phyloP scores from a whole-genome alignment of 2,329 filamentous ascomycete species.

The Cadophora malorum region DNA sequence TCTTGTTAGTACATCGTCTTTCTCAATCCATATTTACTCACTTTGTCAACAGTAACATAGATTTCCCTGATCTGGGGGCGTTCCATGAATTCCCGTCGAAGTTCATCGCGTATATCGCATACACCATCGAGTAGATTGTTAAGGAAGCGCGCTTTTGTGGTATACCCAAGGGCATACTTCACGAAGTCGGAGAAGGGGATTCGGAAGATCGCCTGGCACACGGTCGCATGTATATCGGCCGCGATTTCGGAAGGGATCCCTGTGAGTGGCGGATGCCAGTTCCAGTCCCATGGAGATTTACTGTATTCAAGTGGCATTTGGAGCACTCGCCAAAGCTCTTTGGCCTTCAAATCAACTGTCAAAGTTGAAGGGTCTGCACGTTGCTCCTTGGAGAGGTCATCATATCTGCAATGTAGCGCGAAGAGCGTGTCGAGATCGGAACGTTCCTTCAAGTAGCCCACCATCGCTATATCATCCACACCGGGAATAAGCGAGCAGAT shows the following conservation, averaged over 20 bases:
- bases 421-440: constrained; percentile 12
- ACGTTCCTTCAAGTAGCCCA: constrained; percentile 2
- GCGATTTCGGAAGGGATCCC: constrained; percentile 30
- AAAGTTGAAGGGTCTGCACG: constrained; percentile 22
- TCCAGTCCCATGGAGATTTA: constrained; percentile 28
- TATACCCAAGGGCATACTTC: constrained; percentile 33
- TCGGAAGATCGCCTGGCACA: constrained; percentile 31
- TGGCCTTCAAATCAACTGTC: constrained; percentile 29
- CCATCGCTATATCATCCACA: neutral
- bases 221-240: constrained; percentile 29
- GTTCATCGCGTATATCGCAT: constrained; percentile 27
- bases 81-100: constrained; percentile 27
- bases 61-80: constrained; percentile 21
- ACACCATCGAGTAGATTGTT: constrained; percentile 28
- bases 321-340: constrained; percentile 30
- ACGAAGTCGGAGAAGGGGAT: constrained; percentile 33
- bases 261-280: constrained; percentile 28
- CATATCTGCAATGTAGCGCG: neutral
- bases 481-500: constrained; percentile 15
- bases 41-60: constrained; percentile 31
- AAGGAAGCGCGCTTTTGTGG: constrained; percentile 25
- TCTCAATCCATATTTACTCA: constrained; percentile 22
- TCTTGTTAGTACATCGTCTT: constrained; percentile 24
- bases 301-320: constrained; percentile 24
- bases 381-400: neutral